Percentiles rank a stretch among this genome's conserved stretches.
Conservation (phyloP, 2,329 filamentous ascomycete species). For the Magnaporthiopsis incrustans region DNA sequence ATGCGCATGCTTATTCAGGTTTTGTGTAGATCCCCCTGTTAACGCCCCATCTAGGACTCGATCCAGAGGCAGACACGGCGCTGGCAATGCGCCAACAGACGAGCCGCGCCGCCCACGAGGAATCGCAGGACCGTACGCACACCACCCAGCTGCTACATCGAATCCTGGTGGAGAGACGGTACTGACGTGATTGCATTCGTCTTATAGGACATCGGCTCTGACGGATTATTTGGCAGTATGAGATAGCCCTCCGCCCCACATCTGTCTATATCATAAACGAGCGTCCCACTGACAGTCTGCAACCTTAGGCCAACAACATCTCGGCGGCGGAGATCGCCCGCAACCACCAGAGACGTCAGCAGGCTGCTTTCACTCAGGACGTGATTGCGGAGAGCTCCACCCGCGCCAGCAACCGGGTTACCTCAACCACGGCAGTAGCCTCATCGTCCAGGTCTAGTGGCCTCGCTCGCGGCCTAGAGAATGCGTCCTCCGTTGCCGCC, state of each 20-base stretch:
- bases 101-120: not conserved
- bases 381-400: conserved; percentile 1
- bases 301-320: conserved; percentile 59
- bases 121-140: conserved; percentile 24
- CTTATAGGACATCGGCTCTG: conserved; percentile 37
- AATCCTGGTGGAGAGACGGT: not conserved
- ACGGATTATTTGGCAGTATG: conserved; percentile 45
- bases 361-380: conserved; percentile 11
- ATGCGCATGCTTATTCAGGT: not conserved
- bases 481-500: conserved; percentile 10
- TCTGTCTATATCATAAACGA: not conserved
- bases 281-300: not conserved
- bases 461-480: conserved; percentile 3
- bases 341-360: conserved; percentile 18
- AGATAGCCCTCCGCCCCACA: not conserved
- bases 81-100: not conserved
- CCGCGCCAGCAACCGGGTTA: not conserved
- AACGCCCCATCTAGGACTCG: not conserved
- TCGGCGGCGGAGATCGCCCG: conserved; percentile 47
- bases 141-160: not conserved
- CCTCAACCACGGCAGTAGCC: conserved; percentile 14
- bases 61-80: not conserved
- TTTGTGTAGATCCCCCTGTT: not conserved
- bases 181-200: not conserved
- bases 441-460: not conserved